Conservation (phyloP, 306 rosid species). For the Cucumis hystrix region DNA sequence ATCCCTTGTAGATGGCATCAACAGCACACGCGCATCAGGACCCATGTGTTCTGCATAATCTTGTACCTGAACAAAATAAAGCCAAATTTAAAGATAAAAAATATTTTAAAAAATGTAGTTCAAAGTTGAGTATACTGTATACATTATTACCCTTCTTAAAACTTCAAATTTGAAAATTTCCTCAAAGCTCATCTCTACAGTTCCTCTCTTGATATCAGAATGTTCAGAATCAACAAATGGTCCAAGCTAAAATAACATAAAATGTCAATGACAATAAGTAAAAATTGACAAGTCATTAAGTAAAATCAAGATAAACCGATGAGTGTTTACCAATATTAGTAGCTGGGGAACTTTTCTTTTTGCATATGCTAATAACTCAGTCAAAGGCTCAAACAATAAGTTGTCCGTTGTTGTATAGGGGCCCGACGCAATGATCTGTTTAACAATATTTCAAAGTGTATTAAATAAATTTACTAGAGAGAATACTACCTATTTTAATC, state of each 20-base stretch:
- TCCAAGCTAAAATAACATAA: conserved; percentile 50
- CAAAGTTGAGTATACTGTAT: not conserved
- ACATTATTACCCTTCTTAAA: conserved; percentile 48
- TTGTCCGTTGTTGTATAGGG: conserved; percentile 88
- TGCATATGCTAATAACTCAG: conserved; percentile 72
- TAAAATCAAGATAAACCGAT: not conserved
- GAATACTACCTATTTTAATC: conserved; percentile 3
- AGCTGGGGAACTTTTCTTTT: conserved; percentile 66
- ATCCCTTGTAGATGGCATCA: conserved; percentile 80
- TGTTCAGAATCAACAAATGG: conserved; percentile 90
- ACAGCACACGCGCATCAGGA: conserved; percentile 49
- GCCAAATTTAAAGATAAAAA: conserved; percentile 1
- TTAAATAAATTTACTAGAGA: not conserved
- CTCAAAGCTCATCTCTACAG: conserved; percentile 50
- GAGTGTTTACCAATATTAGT: conserved; percentile 54
- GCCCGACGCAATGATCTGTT: conserved; percentile 86
- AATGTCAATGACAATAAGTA: conserved; percentile 12
- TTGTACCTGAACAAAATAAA: conserved; percentile 40
- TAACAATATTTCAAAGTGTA: conserved; percentile 8
- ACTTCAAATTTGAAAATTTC: conserved; percentile 61
- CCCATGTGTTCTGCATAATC: conserved; percentile 59
- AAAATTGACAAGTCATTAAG: not conserved
- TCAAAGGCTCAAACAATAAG: conserved; percentile 75
- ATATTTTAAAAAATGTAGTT: not conserved
- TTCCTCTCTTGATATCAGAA: conserved; percentile 78